These are phyloP conservation scores for Trichosporon coremiiforme DNA, from an alignment of 1,284 basidiomycete genomes.

Conservation along the genomic window DNA sequence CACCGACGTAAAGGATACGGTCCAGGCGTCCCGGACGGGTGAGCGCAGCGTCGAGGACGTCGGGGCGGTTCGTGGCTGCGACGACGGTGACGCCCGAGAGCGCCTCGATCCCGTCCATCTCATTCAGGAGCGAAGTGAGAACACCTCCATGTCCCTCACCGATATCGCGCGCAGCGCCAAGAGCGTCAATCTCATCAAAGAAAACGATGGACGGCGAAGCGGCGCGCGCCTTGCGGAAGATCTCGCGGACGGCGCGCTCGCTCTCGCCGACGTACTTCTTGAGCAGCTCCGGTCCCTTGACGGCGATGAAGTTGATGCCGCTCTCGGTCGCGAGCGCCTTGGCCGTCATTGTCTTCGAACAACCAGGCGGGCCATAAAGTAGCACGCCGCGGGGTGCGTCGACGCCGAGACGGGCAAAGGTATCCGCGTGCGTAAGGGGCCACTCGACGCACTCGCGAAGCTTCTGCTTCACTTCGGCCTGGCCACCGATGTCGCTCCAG, in stretches of 20 bases:
- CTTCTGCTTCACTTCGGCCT: slow-evolving; percentile 74
- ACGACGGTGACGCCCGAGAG: slow-evolving; percentile 89
- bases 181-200: slow-evolving; percentile 97
- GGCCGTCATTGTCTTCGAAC: slow-evolving; percentile 93
- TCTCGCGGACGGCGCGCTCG: slow-evolving; percentile 89
- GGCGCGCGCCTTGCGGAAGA: slow-evolving; percentile 91
- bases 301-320: slow-evolving; percentile 95
- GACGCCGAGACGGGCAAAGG: slow-evolving; percentile 85
- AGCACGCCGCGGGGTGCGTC: slow-evolving; percentile 86
- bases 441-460: slow-evolving; percentile 89
- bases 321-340: slow-evolving; percentile 93
- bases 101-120: slow-evolving; percentile 98
- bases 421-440: slow-evolving; percentile 83
- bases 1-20: slow-evolving; percentile 90
- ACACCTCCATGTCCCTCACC: slow-evolving; percentile 75
- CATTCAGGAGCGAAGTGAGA: slow-evolving; percentile 88
- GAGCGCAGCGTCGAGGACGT: slow-evolving; percentile 87
- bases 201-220: slow-evolving; percentile 95
- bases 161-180: slow-evolving; percentile 75
- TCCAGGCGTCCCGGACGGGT: slow-evolving; percentile 96
- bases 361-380: slow-evolving; percentile 95
- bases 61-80: slow-evolving; percentile 94
- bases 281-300: slow-evolving; percentile 95
- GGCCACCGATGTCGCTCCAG: slow-evolving; percentile 90
- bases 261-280: slow-evolving; percentile 99